Percentiles rank a stretch among this genome's conserved stretches.
Evolutionary conservation across 2,329 filamentous ascomycete genomes (phyloP).

Genomic region (Curvularia sp.): DNA sequence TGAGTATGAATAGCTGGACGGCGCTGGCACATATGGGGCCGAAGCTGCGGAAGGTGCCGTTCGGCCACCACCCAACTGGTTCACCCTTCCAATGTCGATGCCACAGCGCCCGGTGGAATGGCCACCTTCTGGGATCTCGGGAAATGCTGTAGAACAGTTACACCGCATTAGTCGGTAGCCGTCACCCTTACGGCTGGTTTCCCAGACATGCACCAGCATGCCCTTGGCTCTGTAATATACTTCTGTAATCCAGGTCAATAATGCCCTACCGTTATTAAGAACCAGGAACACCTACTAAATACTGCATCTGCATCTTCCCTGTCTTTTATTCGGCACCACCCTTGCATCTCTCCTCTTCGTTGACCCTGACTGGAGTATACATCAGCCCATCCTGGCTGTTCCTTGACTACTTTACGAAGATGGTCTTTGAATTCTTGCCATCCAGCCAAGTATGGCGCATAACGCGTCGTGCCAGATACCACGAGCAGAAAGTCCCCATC

Average conservation of each 20-base stretch:
- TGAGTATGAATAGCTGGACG: slow-evolving; percentile 34
- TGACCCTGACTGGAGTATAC: slow-evolving; percentile 37
- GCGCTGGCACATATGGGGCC: slow-evolving; percentile 28
- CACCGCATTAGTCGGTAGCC: slow-evolving; percentile 43
- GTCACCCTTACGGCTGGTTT: slow-evolving; percentile 37
- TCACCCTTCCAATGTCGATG: slow-evolving; percentile 41
- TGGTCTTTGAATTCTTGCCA: slow-evolving; percentile 52
- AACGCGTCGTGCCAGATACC: slow-evolving; percentile 34
- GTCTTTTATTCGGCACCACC: slow-evolving; percentile 48
- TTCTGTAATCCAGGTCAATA: slow-evolving; percentile 22
- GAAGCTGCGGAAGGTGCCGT: slow-evolving; percentile 11
- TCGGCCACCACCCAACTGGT: slow-evolving; percentile 25
- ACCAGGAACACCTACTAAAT: slow-evolving; percentile 35
- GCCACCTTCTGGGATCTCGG: slow-evolving; percentile 29
- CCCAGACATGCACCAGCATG: slow-evolving; percentile 45
- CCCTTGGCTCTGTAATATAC: slow-evolving; percentile 31
- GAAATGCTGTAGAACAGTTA: slow-evolving; percentile 44
- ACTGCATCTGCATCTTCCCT: slow-evolving; percentile 45
- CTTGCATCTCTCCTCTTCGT: slow-evolving; percentile 42
- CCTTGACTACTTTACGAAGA: slow-evolving; percentile 42
- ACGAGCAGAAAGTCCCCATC: slow-evolving; percentile 43
- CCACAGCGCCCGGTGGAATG: slow-evolving; percentile 43
- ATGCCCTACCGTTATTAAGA: not conserved
- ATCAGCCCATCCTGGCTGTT: slow-evolving; percentile 51
- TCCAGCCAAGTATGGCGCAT: slow-evolving; percentile 38